These are phyloP conservation scores for Mycena venus DNA, from an alignment of 768 basidiomycete genomes.

Conservation along the genomic window DNA sequence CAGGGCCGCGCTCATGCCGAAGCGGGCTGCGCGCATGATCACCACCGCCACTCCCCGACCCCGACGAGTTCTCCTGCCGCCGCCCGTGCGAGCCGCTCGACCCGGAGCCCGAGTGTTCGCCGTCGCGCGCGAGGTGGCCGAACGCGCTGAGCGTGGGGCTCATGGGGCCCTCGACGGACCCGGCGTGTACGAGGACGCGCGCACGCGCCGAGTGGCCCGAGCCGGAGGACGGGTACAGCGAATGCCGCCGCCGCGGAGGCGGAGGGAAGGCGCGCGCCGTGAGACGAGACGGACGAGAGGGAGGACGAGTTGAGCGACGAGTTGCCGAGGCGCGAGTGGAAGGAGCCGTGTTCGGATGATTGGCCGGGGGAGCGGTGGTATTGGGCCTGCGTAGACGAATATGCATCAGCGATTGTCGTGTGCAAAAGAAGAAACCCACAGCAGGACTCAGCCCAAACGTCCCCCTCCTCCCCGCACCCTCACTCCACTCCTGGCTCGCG, in stretches of 20 bases:
- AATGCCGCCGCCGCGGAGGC: neutral
- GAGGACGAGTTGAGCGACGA: slow-evolving; percentile 1
- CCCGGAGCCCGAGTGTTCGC: slow-evolving; percentile 21
- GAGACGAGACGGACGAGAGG: slow-evolving; percentile 24
- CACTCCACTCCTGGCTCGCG: neutral
- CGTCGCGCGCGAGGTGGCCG: slow-evolving; percentile 11
- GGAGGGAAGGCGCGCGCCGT: neutral
- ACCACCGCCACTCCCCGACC: neutral
- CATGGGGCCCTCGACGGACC: slow-evolving; percentile 29
- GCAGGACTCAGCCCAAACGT: slow-evolving; percentile 24
- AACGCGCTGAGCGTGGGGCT: slow-evolving; percentile 33
- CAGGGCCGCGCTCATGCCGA: neutral
- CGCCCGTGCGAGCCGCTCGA: slow-evolving; percentile 19
- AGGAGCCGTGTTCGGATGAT: slow-evolving; percentile 32
- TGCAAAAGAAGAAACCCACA: neutral
- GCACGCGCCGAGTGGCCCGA: slow-evolving; percentile 16
- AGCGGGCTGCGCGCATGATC: neutral
- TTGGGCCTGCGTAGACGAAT: slow-evolving; percentile 2
- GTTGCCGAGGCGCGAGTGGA: slow-evolving; percentile 21
- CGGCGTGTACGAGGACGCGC: slow-evolving; percentile 12
- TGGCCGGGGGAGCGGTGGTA: slow-evolving; percentile 9
- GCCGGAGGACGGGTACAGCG: slow-evolving; percentile 26
- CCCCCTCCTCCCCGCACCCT: slow-evolving; percentile 7
- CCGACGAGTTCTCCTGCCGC: slow-evolving; percentile 13
- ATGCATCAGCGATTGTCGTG: neutral